These are phyloP conservation scores for Scedosporium dehoogii DNA, from an alignment of 2,329 filamentous ascomycete species.

Conservation along the genomic window DNA sequence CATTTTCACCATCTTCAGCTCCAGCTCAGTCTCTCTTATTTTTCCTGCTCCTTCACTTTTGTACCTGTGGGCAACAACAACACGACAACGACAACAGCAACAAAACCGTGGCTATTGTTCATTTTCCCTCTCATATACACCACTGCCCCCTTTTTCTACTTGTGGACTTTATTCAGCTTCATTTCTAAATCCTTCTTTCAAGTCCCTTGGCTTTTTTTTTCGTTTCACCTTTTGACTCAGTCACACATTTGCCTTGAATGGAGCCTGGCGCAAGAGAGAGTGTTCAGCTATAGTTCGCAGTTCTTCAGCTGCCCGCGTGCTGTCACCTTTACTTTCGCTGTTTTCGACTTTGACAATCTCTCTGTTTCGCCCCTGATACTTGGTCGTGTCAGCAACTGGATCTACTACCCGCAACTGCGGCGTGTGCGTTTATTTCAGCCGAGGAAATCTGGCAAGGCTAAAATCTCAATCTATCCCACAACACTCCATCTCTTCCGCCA, in stretches of 20 bases:
- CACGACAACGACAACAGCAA: too few species aligned
- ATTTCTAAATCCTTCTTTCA: not conserved
- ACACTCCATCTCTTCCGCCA: not conserved
- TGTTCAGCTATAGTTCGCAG: not conserved
- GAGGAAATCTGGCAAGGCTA: not conserved
- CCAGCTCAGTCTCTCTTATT: not conserved
- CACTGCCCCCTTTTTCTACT: not conserved
- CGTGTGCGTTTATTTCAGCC: not conserved
- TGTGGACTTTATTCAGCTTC: not conserved
- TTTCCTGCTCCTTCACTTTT: not conserved
- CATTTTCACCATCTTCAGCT: not conserved
- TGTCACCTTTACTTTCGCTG: not conserved
- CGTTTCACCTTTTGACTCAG: too few species aligned
- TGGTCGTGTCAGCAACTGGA: not conserved
- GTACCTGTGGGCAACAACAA: too few species aligned
- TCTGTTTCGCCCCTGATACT: not conserved
- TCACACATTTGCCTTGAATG: not conserved
- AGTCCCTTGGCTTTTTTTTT: not conserved
- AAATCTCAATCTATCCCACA: not conserved
- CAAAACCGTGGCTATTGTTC: not conserved
- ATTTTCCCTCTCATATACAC: not conserved
- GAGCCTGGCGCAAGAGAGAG: not conserved
- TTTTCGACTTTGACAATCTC: not conserved
- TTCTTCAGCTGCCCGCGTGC: not conserved
- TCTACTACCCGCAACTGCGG: not conserved